Conservation (phyloP, 2,329 filamentous ascomycete species). For the Fusarium graminum region DNA sequence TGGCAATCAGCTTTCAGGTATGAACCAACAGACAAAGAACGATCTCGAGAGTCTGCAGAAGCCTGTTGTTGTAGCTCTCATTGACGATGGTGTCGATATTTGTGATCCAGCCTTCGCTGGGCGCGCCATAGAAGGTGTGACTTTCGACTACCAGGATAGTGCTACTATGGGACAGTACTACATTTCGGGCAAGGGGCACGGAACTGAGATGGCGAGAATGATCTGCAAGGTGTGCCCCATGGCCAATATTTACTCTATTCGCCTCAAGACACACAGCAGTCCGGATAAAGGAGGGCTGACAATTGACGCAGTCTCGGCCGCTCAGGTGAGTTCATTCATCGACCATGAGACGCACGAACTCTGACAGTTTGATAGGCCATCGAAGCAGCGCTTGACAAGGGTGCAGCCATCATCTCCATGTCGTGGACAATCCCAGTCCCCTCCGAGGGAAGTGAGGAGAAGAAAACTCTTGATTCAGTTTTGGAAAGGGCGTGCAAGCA, state of each 20-base stretch:
- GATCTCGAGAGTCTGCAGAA: background rate
- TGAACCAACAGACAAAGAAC: background rate
- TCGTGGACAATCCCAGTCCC: slow-evolving; percentile 28
- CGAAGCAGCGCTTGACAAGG: slow-evolving; percentile 24
- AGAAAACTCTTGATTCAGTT: slow-evolving; percentile 5
- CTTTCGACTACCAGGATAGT: background rate
- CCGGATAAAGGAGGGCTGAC: background rate
- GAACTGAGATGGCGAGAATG: background rate
- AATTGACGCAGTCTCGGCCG: slow-evolving; percentile 18
- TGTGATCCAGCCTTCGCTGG: background rate
- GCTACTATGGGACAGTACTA: background rate
- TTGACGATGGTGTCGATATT: background rate
- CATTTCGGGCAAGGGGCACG: background rate
- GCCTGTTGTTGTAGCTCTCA: background rate
- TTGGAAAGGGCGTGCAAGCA: background rate
- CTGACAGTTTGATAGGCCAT: no score
- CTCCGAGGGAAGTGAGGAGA: background rate
- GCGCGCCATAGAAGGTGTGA: background rate
- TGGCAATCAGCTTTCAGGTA: background rate
- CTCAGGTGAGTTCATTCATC: slow-evolving; percentile 25
- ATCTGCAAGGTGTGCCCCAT: slow-evolving; percentile 1
- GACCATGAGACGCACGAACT: no score
- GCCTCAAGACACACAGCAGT: slow-evolving; percentile 33
- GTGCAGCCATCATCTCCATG: slow-evolving; percentile 33
- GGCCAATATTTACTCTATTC: background rate